A percentile compares a stretch with the other conserved stretches of the same genome.
phyloP scores from a whole-genome alignment of 306 rosid species.

The Canavalia gladiata region DNA sequence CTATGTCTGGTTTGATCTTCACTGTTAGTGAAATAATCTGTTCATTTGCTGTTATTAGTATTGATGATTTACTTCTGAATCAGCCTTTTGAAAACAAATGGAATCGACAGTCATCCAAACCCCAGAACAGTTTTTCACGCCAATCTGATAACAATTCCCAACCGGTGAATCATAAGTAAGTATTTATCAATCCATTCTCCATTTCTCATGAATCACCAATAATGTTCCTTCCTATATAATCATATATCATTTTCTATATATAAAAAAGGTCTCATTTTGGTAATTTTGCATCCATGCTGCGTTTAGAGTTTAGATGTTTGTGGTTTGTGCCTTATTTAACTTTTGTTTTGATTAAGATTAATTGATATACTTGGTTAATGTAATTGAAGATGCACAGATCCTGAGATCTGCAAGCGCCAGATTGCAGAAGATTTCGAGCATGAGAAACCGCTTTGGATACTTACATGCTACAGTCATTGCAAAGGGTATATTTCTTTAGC shows the following conservation, averaged over 20 bases:
- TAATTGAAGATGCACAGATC: conserved; percentile 85
- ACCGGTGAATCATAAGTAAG: conserved; percentile 69
- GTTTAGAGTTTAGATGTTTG: conserved; percentile 15
- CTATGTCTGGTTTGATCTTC: conserved; percentile 5
- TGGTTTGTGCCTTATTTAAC: conserved; percentile 29
- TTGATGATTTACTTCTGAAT: conserved; percentile 49
- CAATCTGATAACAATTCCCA: conserved; percentile 65
- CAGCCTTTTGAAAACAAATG: conserved; percentile 91
- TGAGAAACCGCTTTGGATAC: conserved; percentile 91
- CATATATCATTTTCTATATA: conserved; percentile 3
- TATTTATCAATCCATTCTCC: conserved; percentile 37
- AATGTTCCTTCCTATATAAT: conserved; percentile 16
- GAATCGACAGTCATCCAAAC: conserved; percentile 65
- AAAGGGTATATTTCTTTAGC: conserved; percentile 60
- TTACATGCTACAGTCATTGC: conserved; percentile 86
- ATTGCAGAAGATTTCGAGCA: conserved; percentile 75
- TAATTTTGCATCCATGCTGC: conserved; percentile 13
- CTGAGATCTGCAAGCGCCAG: conserved; percentile 77
- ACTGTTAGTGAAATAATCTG: neutral
- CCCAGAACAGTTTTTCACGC: conserved; percentile 48
- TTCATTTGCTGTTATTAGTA: conserved; percentile 11
- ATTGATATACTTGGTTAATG: conserved; percentile 43
- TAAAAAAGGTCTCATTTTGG: neutral
- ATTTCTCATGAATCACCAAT: conserved; percentile 15
- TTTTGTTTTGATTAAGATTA: conserved; percentile 3